Conservation (phyloP, 2,329 filamentous ascomycete species). For the Phoma herbarum region DNA sequence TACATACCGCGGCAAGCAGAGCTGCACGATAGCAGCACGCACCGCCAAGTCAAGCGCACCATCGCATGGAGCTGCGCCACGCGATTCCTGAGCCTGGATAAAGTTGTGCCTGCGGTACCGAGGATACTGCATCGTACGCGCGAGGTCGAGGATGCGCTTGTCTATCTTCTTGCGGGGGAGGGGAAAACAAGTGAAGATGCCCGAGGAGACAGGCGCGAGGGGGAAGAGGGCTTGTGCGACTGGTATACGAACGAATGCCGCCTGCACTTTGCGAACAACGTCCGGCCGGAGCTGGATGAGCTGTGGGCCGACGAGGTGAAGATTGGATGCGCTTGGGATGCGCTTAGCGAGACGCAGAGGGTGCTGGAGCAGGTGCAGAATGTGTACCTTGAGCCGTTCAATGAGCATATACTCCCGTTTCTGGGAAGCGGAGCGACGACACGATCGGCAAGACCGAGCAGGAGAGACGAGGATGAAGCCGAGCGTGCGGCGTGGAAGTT, state of each 20-base stretch:
- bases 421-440: conserved; percentile 35
- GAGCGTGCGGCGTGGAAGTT: conserved; percentile 58
- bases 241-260: conserved; percentile 58
- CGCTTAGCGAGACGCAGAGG: conserved; percentile 50
- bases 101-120: conserved; percentile 33
- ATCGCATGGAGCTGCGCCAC: conserved; percentile 59
- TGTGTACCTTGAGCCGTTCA: conserved; percentile 49
- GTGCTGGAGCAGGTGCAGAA: conserved; percentile 49
- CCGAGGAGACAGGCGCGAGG: conserved; percentile 10
- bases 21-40: conserved; percentile 49
- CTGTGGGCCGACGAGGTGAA: conserved; percentile 44
- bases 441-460: conserved; percentile 51
- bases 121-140: conserved; percentile 28
- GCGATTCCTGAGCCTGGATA: conserved; percentile 51
- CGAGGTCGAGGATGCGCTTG: conserved; percentile 50
- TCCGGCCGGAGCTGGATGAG: conserved; percentile 39
- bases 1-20: conserved; percentile 35
- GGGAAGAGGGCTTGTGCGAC: conserved; percentile 48
- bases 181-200: conserved; percentile 38
- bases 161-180: conserved; percentile 48
- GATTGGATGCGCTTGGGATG: conserved; percentile 37
- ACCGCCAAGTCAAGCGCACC: conserved; percentile 48
- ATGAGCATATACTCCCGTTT: conserved; percentile 46
- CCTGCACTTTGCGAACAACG: conserved; percentile 52
- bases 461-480: conserved; percentile 28